Conservation (phyloP, 768 basidiomycete species). For the Pisolithus tinctorius region DNA sequence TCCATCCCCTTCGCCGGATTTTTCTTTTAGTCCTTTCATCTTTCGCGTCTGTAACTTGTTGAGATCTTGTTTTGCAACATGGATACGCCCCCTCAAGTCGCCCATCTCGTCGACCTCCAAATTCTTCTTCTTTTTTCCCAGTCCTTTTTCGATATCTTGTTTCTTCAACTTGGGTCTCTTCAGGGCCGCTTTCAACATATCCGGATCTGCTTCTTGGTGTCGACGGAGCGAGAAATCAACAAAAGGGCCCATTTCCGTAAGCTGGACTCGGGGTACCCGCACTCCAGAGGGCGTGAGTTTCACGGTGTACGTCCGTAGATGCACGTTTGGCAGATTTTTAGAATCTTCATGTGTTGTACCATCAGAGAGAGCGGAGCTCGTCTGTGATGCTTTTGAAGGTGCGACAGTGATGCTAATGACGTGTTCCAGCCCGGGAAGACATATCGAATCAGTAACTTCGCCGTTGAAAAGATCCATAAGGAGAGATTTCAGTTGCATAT, state of each 20-base stretch:
- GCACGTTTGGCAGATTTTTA: constrained; percentile 65
- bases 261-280: constrained; percentile 73
- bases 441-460: constrained; percentile 77
- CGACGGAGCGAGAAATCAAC: constrained; percentile 80
- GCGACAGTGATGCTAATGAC: constrained; percentile 78
- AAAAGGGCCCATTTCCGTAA: constrained; percentile 86
- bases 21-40: constrained; percentile 85
- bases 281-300: constrained; percentile 70
- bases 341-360: constrained; percentile 31
- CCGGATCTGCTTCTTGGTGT: constrained; percentile 66
- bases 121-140: constrained; percentile 94
- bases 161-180: constrained; percentile 85
- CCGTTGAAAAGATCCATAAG: constrained; percentile 89
- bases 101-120: constrained; percentile 98
- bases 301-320: constrained; percentile 82
- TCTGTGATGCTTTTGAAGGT: constrained; percentile 54
- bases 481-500: constrained; percentile 85
- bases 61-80: constrained; percentile 87
- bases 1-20: constrained; percentile 15
- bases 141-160: constrained; percentile 74
- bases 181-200: constrained; percentile 75
- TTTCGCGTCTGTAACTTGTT: constrained; percentile 82
- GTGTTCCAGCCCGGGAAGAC: constrained; percentile 78
- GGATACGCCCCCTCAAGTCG: constrained; percentile 84
- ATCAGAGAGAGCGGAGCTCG: constrained; percentile 17